Evolutionary conservation across 768 basidiomycete species (phyloP), one percentile per base, ranked within the genome.

Genomic region (Rhodosporidiobolus odoratus): DNA sequence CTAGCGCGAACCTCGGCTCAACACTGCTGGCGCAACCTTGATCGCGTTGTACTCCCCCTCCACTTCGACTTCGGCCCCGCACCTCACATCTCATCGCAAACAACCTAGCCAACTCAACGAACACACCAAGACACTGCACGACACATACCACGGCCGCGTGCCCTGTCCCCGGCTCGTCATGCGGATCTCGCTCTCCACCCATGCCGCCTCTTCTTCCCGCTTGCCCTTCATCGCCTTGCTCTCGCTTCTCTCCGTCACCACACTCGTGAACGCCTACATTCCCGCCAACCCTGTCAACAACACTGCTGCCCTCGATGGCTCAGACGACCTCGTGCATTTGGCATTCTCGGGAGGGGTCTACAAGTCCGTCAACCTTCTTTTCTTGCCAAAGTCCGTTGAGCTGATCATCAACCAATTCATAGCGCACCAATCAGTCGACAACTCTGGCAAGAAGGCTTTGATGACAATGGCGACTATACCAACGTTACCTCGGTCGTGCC

Each of bases 401-500:
- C 45, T 66, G 57, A 57, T 34, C 25, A 4, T 2, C 35, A 43
- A 45, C 38, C 21, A 9, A 2, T n/a, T 2, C 17, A 3, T 40
- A 71, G 70, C 17, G 66, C 71, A 23, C 27, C 47, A 9, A 48
- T 72, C 37, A 40, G 65, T 13, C 48, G 71, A 1, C 71, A 72
- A 35, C 61, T 72, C 16, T 34, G 53, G n/a, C 62, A 62, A 25
- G 58, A 68, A 43, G 58, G 50, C 19, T 68, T 68, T 53, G 71
- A 66, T 32, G 62, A 67, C 45, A 38, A 54, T 32, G 77, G 83
- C 59, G 86, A 87, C 77, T 80, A 83, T 30, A 84, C 84, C 2
- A 87, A 87, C 73, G 79, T 82, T 40, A 87, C 87, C 5, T 83
- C 81, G 32, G 82, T 92, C 59, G 79, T 82, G 74, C 65, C 65